Conservation (phyloP, 495 filamentous ascomycete genomes). For the Parathielavia hyrcaniae region DNA sequence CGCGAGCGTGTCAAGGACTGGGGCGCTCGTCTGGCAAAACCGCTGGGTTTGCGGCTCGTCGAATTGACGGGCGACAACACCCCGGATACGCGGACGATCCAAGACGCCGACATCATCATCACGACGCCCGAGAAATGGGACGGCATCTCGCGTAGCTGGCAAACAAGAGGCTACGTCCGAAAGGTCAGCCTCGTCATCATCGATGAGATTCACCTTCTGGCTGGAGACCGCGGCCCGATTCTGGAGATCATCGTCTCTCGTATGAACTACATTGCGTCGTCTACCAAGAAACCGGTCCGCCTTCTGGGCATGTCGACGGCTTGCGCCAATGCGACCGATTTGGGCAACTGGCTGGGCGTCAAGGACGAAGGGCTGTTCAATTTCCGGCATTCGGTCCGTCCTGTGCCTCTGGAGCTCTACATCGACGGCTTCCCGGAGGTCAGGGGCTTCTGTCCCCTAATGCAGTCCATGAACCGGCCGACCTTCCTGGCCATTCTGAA, state of each 20-base stretch:
- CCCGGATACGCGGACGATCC: conserved; percentile 88
- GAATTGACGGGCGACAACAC: conserved; percentile 98
- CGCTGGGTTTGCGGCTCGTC: conserved; percentile 85
- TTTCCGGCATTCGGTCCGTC: conserved; percentile 95
- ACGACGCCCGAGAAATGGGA: conserved; percentile 99
- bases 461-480: conserved; percentile 98
- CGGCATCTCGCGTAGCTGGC: conserved; percentile 97
- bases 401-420: conserved; percentile 89
- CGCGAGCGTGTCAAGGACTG: conserved; percentile 96
- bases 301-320: conserved; percentile 98
- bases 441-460: conserved; percentile 91
- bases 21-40: conserved; percentile 71
- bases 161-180: conserved; percentile 89
- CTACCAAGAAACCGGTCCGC: conserved; percentile 78
- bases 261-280: conserved; percentile 98
- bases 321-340: conserved; percentile 88
- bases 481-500: conserved; percentile 95
- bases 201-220: conserved; percentile 95
- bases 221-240: conserved; percentile 93
- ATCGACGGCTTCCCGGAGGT: conserved; percentile 97
- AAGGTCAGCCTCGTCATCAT: conserved; percentile 97
- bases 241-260: conserved; percentile 97
- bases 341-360: conserved; percentile 95
- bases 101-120: conserved; percentile 94
- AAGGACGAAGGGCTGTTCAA: conserved; percentile 90